A percentile compares a stretch with the other conserved stretches of the same genome.
Conservation (phyloP, 257 asterid genomes). For the Gynochthodes officinalis region DNA sequence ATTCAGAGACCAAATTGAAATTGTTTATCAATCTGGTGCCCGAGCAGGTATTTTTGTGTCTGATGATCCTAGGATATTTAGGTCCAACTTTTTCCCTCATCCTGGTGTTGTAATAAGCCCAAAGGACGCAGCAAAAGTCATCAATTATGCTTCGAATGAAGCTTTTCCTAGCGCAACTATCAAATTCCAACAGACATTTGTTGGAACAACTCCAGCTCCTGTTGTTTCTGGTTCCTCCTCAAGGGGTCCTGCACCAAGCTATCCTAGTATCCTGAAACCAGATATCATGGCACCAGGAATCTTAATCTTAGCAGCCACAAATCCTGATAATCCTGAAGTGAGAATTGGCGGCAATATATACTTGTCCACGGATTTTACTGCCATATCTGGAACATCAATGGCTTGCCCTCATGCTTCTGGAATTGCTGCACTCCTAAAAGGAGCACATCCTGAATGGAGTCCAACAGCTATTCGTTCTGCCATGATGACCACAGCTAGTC, state of each 20-base stretch:
- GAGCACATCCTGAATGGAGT: conserved; percentile 42
- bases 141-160: conserved; percentile 13
- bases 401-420: conserved; percentile 47
- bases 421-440: conserved; percentile 41
- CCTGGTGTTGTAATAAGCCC: conserved; percentile 19
- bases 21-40: no score
- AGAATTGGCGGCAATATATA: not conserved
- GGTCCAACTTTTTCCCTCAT: conserved; percentile 7
- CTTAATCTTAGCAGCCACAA: conserved; percentile 31
- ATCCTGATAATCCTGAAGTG: conserved; percentile 16
- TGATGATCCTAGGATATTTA: conserved; percentile 24
- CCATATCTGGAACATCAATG: conserved; percentile 38
- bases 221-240: conserved; percentile 24
- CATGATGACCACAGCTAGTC: conserved; percentile 39
- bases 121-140: conserved; percentile 6
- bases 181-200: conserved; percentile 27
- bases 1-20: no score
- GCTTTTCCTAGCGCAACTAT: conserved; percentile 17
- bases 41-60: conserved; percentile 39
- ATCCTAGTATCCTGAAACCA: conserved; percentile 33
- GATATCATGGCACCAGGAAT: conserved; percentile 46
- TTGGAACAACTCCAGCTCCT: conserved; percentile 28
- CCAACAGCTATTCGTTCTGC: conserved; percentile 46
- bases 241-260: conserved; percentile 37
- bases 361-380: conserved; percentile 17